These are phyloP conservation scores for Teratosphaeria destructans DNA, from an alignment of 2,329 filamentous ascomycete genomes.

Conservation along the genomic window DNA sequence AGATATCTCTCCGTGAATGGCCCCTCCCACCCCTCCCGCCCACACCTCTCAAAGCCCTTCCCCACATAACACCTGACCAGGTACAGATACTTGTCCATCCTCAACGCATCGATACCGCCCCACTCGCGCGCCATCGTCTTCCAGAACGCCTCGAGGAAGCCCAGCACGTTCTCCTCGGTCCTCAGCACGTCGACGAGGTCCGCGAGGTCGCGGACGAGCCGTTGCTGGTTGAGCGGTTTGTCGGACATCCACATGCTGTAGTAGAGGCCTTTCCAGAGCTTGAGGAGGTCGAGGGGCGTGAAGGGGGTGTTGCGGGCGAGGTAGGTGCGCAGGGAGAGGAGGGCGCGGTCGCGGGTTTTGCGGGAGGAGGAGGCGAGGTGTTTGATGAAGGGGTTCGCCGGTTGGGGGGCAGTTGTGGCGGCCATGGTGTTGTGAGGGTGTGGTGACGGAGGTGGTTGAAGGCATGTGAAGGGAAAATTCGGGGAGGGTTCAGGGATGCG, in stretches of 20 bases:
- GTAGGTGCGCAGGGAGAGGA: conserved; percentile 67
- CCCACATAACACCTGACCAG: conserved; percentile 70
- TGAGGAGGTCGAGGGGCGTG: conserved; percentile 60
- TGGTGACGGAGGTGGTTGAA: not conserved
- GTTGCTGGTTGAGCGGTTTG: conserved; percentile 76
- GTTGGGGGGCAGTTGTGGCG: conserved; percentile 3
- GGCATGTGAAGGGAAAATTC: conserved; percentile 3
- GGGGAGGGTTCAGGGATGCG: not conserved
- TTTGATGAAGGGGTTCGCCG: conserved; percentile 57
- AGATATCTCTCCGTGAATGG: conserved; percentile 34
- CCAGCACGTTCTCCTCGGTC: conserved; percentile 25
- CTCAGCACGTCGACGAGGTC: conserved; percentile 54
- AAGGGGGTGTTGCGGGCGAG: conserved; percentile 54
- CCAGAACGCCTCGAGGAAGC: conserved; percentile 42
- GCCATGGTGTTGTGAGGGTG: conserved; percentile 2
- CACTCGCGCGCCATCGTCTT: conserved; percentile 43
- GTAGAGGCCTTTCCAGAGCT: conserved; percentile 92
- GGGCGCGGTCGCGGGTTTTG: conserved; percentile 33
- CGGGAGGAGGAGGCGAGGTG: conserved; percentile 65
- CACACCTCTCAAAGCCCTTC: conserved; percentile 50
- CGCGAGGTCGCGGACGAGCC: conserved; percentile 67
- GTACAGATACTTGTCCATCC: conserved; percentile 85
- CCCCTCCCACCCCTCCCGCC: conserved; percentile 30
- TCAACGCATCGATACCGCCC: conserved; percentile 39
- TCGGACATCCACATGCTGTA: conserved; percentile 88